These are phyloP conservation scores for Myxozyma sirexii DNA, from an alignment of 805 yeast species.

Conservation along the genomic window DNA sequence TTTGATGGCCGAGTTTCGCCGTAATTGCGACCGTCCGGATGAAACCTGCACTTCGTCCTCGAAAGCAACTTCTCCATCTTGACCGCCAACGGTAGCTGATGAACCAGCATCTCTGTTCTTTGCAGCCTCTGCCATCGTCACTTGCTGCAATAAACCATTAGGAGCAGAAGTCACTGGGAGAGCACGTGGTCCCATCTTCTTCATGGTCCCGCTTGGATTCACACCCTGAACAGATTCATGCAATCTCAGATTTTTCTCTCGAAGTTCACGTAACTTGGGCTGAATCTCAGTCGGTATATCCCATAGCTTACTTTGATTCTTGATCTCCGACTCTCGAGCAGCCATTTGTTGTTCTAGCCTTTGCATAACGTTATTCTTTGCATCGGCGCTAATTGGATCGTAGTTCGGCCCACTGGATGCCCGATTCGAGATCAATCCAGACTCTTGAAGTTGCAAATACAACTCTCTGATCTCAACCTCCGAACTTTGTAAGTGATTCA, in stretches of 20 bases:
- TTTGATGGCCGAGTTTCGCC: conserved; percentile 3
- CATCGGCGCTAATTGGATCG: conserved; percentile 10
- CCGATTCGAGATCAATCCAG: conserved; percentile 20
- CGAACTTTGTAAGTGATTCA: conserved; percentile 45
- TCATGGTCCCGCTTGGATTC: background rate
- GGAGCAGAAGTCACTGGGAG: background rate
- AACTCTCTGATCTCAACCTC: conserved; percentile 62
- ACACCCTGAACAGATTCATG: background rate
- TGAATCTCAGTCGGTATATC: conserved; percentile 70
- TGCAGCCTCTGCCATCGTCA: conserved; percentile 4
- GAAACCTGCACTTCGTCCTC: background rate
- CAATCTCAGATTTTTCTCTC: conserved; percentile 76
- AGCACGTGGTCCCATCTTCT: conserved; percentile 10
- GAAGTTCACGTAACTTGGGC: conserved; percentile 67
- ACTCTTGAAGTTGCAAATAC: conserved; percentile 60
- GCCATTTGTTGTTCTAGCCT: conserved; percentile 33
- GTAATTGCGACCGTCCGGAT: background rate
- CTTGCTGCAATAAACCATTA: conserved; percentile 7
- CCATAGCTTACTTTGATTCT: conserved; percentile 47
- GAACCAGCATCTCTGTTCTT: background rate
- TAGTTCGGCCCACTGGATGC: conserved; percentile 6
- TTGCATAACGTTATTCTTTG: conserved; percentile 18
- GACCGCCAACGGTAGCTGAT: background rate
- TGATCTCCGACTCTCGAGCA: conserved; percentile 46
- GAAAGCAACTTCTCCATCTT: background rate